These are phyloP conservation scores for Trametes coccinea DNA, from an alignment of 768 basidiomycete species.

Conservation along the genomic window DNA sequence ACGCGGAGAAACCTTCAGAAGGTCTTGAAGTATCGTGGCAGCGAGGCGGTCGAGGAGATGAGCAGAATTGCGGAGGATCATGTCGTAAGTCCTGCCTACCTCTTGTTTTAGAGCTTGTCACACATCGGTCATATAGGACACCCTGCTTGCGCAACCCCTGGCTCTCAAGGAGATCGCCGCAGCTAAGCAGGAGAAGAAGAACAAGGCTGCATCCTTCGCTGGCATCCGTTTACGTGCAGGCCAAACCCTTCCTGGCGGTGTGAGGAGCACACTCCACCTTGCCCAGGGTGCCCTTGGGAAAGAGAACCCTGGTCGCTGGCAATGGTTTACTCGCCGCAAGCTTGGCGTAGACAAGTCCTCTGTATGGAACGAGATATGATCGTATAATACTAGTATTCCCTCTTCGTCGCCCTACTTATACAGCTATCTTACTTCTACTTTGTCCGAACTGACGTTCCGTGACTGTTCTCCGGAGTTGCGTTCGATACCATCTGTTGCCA, in stretches of 20 bases:
- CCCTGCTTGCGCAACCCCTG: slow-evolving; percentile 65
- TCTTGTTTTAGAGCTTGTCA: neutral
- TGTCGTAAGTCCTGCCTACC: slow-evolving; percentile 50
- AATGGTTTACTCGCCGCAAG: slow-evolving; percentile 31
- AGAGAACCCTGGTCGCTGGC: slow-evolving; percentile 16
- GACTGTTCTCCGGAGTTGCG: too few species aligned
- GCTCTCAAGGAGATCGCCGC: slow-evolving; percentile 46
- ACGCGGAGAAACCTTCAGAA: slow-evolving; percentile 81
- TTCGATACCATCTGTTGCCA: too few species aligned
- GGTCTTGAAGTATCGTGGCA: slow-evolving; percentile 59
- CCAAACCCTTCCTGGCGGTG: slow-evolving; percentile 58
- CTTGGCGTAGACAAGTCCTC: slow-evolving; percentile 32
- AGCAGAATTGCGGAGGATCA: slow-evolving; percentile 60
- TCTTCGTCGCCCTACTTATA: neutral
- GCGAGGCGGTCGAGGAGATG: slow-evolving; percentile 48
- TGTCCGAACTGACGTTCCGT: too few species aligned
- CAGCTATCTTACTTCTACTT: too few species aligned
- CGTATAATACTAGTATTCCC: slow-evolving; percentile 19
- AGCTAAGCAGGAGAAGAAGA: slow-evolving; percentile 38
- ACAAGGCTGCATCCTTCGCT: slow-evolving; percentile 30
- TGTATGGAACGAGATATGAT: slow-evolving; percentile 29
- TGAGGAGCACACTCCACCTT: slow-evolving; percentile 52
- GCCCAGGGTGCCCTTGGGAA: slow-evolving; percentile 49
- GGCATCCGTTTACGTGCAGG: slow-evolving; percentile 44
- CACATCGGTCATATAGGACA: slow-evolving; percentile 48